Evolutionary conservation across 164 flowering plant genomes (phyloP).

Genomic region (Litsea cubeba): DNA sequence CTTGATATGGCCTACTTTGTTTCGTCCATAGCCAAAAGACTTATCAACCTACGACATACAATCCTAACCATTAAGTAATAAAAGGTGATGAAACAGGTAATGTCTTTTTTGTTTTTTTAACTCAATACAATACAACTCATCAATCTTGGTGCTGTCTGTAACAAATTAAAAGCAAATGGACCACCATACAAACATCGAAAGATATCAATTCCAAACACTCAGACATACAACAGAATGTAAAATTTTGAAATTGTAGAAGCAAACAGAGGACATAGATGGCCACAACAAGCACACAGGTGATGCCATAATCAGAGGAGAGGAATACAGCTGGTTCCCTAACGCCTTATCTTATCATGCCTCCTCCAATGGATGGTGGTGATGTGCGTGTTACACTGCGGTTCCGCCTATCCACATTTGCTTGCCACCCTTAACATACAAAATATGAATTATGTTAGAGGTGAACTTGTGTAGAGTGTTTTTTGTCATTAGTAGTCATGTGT

Average conservation of each 20-base stretch:
- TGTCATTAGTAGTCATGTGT: background rate
- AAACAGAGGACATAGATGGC: background rate
- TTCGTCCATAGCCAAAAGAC: too few species aligned
- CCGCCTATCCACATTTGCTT: constrained; percentile 3
- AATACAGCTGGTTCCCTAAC: background rate
- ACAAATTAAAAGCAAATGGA: too few species aligned
- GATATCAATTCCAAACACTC: too few species aligned
- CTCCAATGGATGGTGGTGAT: background rate
- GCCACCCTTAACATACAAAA: constrained; percentile 1
- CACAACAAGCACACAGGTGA: background rate
- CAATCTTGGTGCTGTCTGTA: too few species aligned
- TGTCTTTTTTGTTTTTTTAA: too few species aligned
- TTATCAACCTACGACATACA: too few species aligned
- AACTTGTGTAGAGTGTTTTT: background rate
- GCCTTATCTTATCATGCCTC: background rate
- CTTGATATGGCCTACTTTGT: too few species aligned
- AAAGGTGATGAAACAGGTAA: too few species aligned
- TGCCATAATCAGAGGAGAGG: background rate
- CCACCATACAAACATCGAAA: too few species aligned
- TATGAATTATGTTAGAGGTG: background rate
- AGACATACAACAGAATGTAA: too few species aligned
- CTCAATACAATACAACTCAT: too few species aligned
- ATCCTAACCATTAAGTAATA: too few species aligned
- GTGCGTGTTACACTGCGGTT: background rate
- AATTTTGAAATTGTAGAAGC: background rate